These are phyloP conservation scores for Blastobotrys indianensis DNA, from an alignment of 1,139 yeast species.

Conservation along the genomic window DNA sequence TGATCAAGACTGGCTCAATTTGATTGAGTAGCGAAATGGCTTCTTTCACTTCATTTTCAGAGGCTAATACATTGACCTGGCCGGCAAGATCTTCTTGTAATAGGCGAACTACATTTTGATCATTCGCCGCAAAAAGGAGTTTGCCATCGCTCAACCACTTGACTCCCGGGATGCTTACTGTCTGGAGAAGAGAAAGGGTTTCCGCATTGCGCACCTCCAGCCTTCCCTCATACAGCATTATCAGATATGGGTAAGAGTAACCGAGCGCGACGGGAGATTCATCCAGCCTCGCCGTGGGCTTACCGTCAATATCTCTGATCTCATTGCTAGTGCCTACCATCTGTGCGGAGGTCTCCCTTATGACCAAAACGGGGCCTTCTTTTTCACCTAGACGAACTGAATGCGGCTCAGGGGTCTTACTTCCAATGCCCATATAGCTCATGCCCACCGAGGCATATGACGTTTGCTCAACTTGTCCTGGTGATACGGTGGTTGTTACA, in stretches of 20 bases:
- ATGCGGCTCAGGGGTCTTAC: slow-evolving; percentile 1
- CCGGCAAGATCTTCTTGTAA: slow-evolving; percentile 27
- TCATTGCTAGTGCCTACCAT: not conserved
- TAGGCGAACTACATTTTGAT: slow-evolving; percentile 26
- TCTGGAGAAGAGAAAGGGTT: slow-evolving; percentile 27
- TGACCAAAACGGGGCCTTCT: slow-evolving; percentile 2
- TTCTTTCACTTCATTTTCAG: slow-evolving; percentile 28
- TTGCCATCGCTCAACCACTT: slow-evolving; percentile 20
- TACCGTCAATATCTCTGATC: too few relatives aligned
- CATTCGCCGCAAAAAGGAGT: slow-evolving; percentile 25
- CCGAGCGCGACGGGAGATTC: slow-evolving; percentile 18
- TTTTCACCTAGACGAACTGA: slow-evolving; percentile 8
- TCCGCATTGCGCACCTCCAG: slow-evolving; percentile 32
- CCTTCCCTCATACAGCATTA: slow-evolving; percentile 20
- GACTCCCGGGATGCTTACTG: slow-evolving; percentile 23
- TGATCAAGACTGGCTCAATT: slow-evolving; percentile 32
- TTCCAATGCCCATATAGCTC: slow-evolving; percentile 9
- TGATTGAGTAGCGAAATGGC: slow-evolving; percentile 41
- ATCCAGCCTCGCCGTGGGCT: not conserved
- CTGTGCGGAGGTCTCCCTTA: slow-evolving; percentile 4
- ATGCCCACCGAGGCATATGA: not conserved
- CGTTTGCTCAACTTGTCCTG: not conserved
- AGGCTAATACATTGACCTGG: slow-evolving; percentile 30
- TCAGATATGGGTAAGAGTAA: slow-evolving; percentile 31
- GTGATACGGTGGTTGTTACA: slow-evolving; percentile 9